Base-by-base conservation (phyloP, 768 basidiomycete species). In the Termitomyces sp. region DNA sequence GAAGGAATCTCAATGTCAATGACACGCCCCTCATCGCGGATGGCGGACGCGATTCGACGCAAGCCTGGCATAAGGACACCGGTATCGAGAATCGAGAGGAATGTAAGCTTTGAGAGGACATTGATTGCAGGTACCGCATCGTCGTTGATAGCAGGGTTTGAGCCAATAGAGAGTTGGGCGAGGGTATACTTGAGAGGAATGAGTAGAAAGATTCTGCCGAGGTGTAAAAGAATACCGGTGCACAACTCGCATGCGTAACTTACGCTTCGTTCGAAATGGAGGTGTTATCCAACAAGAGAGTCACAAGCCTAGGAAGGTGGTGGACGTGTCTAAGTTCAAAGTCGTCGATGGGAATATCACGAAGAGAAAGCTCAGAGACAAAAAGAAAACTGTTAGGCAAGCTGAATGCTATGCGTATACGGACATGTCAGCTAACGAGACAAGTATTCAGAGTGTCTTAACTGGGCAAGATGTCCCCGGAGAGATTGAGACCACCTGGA, bases 261-360 rank as follows among this genome's bases (percentile, higher is more conserved):
- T 54, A 85, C 86, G 77, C 81, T 75, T 86, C 84, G 60, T 86
- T 83, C 36, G 79, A 74, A 32, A 86, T 79, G 11, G 76, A 74
- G 9, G 84, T 84, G 54, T 78, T 73, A 60, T 78, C 75, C 20
- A 86, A 67, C 36, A 71, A 63, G 31, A 87, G 70, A 12, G 64
- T 69, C 5, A 73, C 64, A 11, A 86, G 74, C 43, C 69, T 73
- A 3, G 79, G 82, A 15, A 86, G 75, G 55, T 77, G 78, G 52
- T 81, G 79, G 20, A 86, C 75, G 52, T 79, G 68, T 13, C 70
- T 65, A 16, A 88, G 61, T 56, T 83, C 80, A 41, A 72, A 71
- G 59, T 85, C 77, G 27, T 68, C 60, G 7, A 86, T 64, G 12
- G 58, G 68, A 12, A 75, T 73, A 22, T 74, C 74, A 31, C 70